A percentile compares a stretch with the other conserved stretches of the same genome.
Conservation (phyloP, 1,284 basidiomycete species). For the Ustilago trichophora region DNA sequence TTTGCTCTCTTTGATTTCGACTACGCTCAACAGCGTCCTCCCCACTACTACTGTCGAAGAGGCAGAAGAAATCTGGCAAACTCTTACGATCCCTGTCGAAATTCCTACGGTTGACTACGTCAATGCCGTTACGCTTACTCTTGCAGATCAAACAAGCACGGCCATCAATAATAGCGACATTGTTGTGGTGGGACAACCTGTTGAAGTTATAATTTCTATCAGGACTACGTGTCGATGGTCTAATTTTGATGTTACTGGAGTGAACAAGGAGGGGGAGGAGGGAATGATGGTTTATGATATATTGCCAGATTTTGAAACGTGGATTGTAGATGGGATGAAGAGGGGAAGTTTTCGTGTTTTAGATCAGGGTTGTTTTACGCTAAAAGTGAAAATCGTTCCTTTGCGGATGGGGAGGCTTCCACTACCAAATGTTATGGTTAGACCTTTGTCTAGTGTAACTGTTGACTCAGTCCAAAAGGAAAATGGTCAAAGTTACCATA, state of each 20-base stretch:
- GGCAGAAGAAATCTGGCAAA: conserved; percentile 32
- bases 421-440: too few species aligned
- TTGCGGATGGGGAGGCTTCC: too few species aligned
- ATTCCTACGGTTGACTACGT: conserved; percentile 45
- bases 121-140: conserved; percentile 42
- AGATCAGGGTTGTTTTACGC: too few species aligned
- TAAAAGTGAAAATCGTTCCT: too few species aligned
- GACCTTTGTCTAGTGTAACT: too few species aligned
- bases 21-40: background rate
- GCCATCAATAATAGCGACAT: too few species aligned
- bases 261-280: background rate
- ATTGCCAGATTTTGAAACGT: conserved; percentile 50
- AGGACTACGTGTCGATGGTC: conserved; percentile 43
- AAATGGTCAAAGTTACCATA: too few species aligned
- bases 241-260: too few species aligned
- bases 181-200: conserved; percentile 40
- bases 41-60: background rate
- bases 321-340: conserved; percentile 56
- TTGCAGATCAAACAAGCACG: too few species aligned
- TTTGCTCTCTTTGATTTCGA: background rate
- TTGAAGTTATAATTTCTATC: conserved; percentile 32
- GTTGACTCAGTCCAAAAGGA: too few species aligned
- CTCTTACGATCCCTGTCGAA: conserved; percentile 51
- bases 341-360: conserved; percentile 45
- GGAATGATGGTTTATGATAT: conserved; percentile 54